Base-by-base conservation (phyloP, 495 filamentous ascomycete species). In the Lepidopterella palustris region DNA sequence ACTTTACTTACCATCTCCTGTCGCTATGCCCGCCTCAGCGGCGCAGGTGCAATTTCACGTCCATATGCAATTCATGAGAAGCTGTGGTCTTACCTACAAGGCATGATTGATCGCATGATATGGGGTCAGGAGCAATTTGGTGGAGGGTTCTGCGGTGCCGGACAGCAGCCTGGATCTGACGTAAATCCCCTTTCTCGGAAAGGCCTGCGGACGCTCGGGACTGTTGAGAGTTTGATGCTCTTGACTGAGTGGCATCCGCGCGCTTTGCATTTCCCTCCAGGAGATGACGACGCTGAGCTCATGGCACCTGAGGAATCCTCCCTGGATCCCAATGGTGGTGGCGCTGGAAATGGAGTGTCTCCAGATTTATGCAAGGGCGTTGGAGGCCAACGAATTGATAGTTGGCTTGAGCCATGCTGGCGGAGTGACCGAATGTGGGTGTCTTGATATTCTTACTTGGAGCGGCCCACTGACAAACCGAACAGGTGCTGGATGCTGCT, bases 171-270 rank as follows among this genome's bases (percentile, higher is more conserved):
- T 10, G 67, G 54, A 18, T 64, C 62, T 21, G 70, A 73, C 51
- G 61, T 71, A 1, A 72, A 72, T 51, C 71, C 71, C 0, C 65
- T 73, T 3, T 65, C 64, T 2, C 69, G 83, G 32, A 89, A 86
- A 71, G 90, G 92, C 58, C 77, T 98, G 39, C 81, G 93, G 39
- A 95, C 92, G 1, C 75, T 98, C 5, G 93, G 93, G 3, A 96
- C 93, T 0, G 87, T 98, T 47, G 95, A 98, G 75, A 91, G 89
- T 20, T 73, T 98, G 24, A 81, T 97, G 77, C 86, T 98, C 27
- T 76, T 98, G 48, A 97, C 91, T 9, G 93, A 98, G 65, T 98
- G 93, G 90, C 93, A 98, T 73, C 95, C 95, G 13, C 81, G 91
- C 4, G 90, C 91, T 28, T 81, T 97, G 45, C 95, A 97, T 70